Evolutionary conservation across 768 basidiomycete genomes (phyloP), one percentile per base, ranked within the genome.

Genomic region (Suillus americanus): DNA sequence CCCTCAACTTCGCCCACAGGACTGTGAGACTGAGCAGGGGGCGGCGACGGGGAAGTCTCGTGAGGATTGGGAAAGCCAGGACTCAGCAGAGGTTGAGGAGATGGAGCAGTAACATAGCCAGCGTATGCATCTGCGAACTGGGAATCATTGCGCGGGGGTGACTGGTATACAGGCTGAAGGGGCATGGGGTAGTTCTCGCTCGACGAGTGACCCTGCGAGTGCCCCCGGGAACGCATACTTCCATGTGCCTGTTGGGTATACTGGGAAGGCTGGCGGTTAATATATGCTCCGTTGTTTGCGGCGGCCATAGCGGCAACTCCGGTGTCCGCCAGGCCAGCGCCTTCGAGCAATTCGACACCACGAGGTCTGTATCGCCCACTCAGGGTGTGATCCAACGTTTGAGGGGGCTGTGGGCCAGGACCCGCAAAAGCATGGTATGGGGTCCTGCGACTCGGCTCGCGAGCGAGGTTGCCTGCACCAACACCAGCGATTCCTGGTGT

Each of bases 391-490:
- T 66, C 65, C 13, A 62, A 67, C 0, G 66, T 65, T n/a, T 68
- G 70, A 30, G 67, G 70, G 0, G 70, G 67, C 30, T 70, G 70
- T 4, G 70, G 66, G 7, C 46, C 66, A 38, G 79, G 79, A 12
- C 74, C 74, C 2, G 78, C 77, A 65, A 79, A 80, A 3, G 80
- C 79, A 40, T 74, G 74, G 67, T 80, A 82, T 38, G 80, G 80
- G 10, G 72, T 68, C 33, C 62, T 72, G 33, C 66, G 74, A 66
- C 70, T 73, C 25, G 71, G 74, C 62, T 69, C 75, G 65, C 66
- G 71, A 16, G 67, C 72, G 55, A 72, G 68, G n/a, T 70, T 74
- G 64, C 70, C 74, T 64, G 71, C 73, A 65, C 78, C 78, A 43
- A 77, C 77, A 2, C 73, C 76, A 0, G 76, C 82, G 41, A 82